A percentile compares a stretch with the other conserved stretches of the same genome.
phyloP scores from a whole-genome alignment of 495 filamentous ascomycete genomes.

The Xanthoparmelia taractica region DNA sequence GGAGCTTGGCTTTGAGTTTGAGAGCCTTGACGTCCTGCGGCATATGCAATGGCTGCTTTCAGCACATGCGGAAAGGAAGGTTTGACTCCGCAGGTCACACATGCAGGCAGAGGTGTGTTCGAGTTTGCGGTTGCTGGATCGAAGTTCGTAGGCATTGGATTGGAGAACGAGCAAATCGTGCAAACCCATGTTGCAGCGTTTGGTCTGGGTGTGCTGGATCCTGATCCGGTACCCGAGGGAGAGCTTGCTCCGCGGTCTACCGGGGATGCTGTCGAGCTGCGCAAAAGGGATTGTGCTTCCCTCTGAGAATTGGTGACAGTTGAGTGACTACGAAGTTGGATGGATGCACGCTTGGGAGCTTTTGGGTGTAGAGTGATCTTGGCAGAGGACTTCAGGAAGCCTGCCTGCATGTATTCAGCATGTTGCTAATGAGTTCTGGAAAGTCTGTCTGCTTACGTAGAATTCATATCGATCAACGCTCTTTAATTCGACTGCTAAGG shows the following conservation, averaged over 20 bases:
- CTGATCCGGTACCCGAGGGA: conserved; percentile 40
- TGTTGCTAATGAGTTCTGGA: conserved; percentile 21
- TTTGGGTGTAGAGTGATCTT: conserved; percentile 89
- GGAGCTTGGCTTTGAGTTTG: conserved; percentile 24
- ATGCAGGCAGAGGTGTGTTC: conserved; percentile 72
- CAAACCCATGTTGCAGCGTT: conserved; percentile 88
- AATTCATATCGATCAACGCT: conserved; percentile 86
- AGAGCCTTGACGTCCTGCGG: conserved; percentile 43
- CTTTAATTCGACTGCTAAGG: conserved; percentile 78
- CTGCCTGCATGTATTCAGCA: conserved; percentile 49
- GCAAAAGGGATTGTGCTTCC: conserved; percentile 32
- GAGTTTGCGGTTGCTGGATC: conserved; percentile 69
- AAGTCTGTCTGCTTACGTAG: conserved; percentile 51
- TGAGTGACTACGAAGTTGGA: conserved; percentile 35
- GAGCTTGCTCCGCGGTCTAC: conserved; percentile 43
- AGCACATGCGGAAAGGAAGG: conserved; percentile 72
- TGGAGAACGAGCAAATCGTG: conserved; percentile 95
- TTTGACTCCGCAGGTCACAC: conserved; percentile 88
- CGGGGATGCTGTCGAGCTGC: conserved; percentile 42
- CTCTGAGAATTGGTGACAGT: conserved; percentile 23
- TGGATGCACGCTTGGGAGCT: conserved; percentile 47
- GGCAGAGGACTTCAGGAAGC: conserved; percentile 89
- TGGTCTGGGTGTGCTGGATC: conserved; percentile 34
- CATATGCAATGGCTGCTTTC: conserved; percentile 73
- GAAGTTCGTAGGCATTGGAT: conserved; percentile 87